Evolutionary conservation across 257 asterid genomes (phyloP).

Genomic region (Scutellaria minor): DNA sequence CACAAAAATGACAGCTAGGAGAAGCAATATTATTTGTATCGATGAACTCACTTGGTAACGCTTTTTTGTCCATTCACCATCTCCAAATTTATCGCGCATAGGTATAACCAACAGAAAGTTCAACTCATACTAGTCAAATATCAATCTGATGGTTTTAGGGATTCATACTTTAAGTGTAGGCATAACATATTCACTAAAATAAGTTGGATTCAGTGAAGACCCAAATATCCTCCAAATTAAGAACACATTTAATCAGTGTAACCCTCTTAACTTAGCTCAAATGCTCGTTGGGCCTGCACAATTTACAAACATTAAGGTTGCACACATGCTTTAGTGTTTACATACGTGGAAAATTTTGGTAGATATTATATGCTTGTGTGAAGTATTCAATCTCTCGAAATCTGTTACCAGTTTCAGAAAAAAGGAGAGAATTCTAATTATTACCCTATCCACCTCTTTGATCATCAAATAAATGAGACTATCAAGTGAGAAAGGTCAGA

Average conservation of each 20-base stretch:
- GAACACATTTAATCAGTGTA: background rate
- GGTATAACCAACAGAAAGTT: too few species aligned
- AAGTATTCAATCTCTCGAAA: background rate
- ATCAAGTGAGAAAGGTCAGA: conserved; percentile 17
- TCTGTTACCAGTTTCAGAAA: background rate
- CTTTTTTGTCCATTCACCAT: too few species aligned
- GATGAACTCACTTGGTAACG: background rate
- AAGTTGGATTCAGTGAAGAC: background rate
- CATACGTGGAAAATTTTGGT: too few species aligned
- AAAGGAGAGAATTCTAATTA: background rate
- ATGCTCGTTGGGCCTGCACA: background rate
- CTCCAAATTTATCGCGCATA: too few species aligned
- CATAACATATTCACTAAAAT: too few species aligned
- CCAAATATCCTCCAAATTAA: conserved; percentile 2
- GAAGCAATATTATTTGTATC: background rate
- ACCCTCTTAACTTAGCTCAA: background rate
- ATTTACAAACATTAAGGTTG: too few species aligned
- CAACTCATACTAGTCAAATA: too few species aligned
- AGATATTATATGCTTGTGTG: background rate
- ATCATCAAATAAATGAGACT: conserved; percentile 19
- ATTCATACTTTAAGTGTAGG: too few species aligned
- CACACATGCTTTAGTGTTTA: too few species aligned
- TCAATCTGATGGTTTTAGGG: too few species aligned
- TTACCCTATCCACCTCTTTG: conserved; percentile 4
- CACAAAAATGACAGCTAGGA: conserved; percentile 7